Percentiles rank a stretch among this genome's conserved stretches.
phyloP scores from a whole-genome alignment of 1,284 basidiomycete genomes.

The Taiwanofungus camphoratus region DNA sequence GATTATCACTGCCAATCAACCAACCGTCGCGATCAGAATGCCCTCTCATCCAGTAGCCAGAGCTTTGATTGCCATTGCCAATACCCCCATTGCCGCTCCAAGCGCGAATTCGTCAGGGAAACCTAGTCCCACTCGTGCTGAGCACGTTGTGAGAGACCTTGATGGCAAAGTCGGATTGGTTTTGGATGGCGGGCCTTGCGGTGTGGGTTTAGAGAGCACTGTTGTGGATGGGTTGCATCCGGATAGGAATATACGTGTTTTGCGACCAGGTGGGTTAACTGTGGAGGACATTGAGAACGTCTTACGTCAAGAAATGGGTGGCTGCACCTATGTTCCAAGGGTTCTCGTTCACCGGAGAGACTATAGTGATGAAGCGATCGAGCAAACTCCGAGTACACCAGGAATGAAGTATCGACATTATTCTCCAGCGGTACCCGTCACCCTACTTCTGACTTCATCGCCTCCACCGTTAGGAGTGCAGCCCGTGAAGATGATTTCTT shows the following conservation, averaged over 20 bases:
- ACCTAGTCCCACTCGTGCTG: conserved; percentile 90
- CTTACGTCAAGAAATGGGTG: conserved; percentile 39
- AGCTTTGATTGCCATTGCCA: conserved; percentile 76
- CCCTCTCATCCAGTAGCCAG: conserved; percentile 91
- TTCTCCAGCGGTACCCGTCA: conserved; percentile 82
- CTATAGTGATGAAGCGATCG: conserved; percentile 58
- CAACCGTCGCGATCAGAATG: conserved; percentile 90
- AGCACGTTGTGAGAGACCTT: conserved; percentile 82
- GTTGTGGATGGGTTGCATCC: conserved; percentile 82
- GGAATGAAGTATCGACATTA: conserved; percentile 99
- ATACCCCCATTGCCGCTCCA: conserved; percentile 86
- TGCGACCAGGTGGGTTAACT: conserved; percentile 90
- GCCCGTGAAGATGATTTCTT: conserved; percentile 28
- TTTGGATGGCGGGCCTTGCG: conserved; percentile 89
- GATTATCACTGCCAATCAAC: conserved; percentile 73
- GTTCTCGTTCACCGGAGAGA: conserved; percentile 77
- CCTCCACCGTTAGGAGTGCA: conserved; percentile 30
- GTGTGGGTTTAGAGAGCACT: conserved; percentile 92
- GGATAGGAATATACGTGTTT: conserved; percentile 74
- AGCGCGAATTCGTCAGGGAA: conserved; percentile 94
- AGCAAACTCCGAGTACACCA: conserved; percentile 85
- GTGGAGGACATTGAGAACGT: conserved; percentile 80
- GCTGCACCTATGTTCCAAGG: conserved; percentile 34
- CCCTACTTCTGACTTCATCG: conserved; percentile 57
- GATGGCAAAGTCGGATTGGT: conserved; percentile 72